Evolutionary conservation across 768 basidiomycete genomes (phyloP).

Genomic region (Tulasnella sp.): DNA sequence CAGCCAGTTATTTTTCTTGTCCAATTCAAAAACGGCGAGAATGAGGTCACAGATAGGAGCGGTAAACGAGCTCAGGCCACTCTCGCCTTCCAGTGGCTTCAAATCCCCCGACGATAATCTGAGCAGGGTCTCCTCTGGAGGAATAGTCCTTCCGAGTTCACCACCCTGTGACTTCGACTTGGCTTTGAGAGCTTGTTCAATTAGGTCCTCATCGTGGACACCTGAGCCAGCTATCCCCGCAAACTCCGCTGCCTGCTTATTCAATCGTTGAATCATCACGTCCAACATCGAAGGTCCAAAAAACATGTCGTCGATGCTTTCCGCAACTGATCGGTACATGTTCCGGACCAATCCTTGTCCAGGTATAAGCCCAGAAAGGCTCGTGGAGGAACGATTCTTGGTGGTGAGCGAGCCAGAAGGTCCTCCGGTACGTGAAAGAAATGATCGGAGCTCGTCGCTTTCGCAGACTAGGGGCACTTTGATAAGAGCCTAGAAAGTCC

Average conservation of each 20-base stretch:
- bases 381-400: conserved; percentile 37
- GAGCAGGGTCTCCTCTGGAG: conserved; percentile 60
- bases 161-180: conserved; percentile 5
- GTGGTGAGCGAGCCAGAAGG: conserved; percentile 65
- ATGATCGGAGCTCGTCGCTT: conserved; percentile 71
- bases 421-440: conserved; percentile 66
- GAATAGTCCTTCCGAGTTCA: conserved; percentile 46
- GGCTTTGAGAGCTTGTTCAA: conserved; percentile 67
- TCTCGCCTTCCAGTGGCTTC: conserved; percentile 79
- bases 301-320: conserved; percentile 95
- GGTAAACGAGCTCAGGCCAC: conserved; percentile 80
- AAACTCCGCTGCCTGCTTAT: conserved; percentile 81
- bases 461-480: conserved; percentile 68
- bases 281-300: conserved; percentile 95
- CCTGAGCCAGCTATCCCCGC: conserved; percentile 74
- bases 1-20: conserved; percentile 96
- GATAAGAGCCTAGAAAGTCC: conserved; percentile 51
- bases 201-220: conserved; percentile 74
- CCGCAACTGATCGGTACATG: conserved; percentile 85
- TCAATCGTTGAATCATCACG: conserved; percentile 85
- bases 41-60: conserved; percentile 91
- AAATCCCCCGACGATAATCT: conserved; percentile 50
- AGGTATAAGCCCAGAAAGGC: conserved; percentile 42
- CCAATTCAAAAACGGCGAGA: conserved; percentile 86
- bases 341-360: conserved; percentile 73